These are phyloP conservation scores for Panus rudis DNA, from an alignment of 768 basidiomycete species.

Conservation along the genomic window DNA sequence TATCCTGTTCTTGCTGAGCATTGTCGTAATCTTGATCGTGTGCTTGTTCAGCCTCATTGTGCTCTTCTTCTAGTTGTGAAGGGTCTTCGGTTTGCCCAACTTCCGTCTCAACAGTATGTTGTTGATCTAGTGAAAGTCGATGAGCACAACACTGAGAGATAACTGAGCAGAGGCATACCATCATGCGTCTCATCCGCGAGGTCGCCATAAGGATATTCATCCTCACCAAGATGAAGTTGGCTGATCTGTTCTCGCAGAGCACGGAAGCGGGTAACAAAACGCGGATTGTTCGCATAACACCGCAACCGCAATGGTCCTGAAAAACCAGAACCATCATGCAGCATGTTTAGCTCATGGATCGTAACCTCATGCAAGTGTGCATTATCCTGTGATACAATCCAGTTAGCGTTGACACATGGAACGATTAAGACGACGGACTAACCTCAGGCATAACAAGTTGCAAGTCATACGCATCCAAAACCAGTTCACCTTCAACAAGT, in stretches of 20 bases:
- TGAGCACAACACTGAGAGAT: not conserved
- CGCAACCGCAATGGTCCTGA: conserved; percentile 57
- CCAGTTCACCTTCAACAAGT: conserved; percentile 52
- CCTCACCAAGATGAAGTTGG: conserved; percentile 25
- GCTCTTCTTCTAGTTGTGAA: not conserved
- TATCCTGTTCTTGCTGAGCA: no score
- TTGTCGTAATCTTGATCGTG: not conserved
- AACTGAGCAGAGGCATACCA: conserved; percentile 17
- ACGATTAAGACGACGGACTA: conserved; percentile 6
- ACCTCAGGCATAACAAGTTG: conserved; percentile 64
- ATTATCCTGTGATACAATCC: conserved; percentile 47
- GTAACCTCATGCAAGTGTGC: conserved; percentile 60
- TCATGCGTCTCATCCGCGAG: conserved; percentile 8
- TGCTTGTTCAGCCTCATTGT: not conserved
- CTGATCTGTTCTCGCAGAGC: conserved; percentile 52
- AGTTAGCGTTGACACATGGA: conserved; percentile 1
- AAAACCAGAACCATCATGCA: conserved; percentile 61
- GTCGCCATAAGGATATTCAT: conserved; percentile 4
- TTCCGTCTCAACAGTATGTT: not conserved
- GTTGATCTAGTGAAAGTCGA: not conserved
- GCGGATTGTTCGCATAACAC: conserved; percentile 40
- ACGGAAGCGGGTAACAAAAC: conserved; percentile 65
- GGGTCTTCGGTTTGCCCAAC: not conserved
- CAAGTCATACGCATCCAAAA: conserved; percentile 66
- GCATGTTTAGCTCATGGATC: conserved; percentile 62